A percentile compares a stretch with the other conserved stretches of the same genome.
Conservation (phyloP, 1,139 yeast genomes). For the Hemisphaericaspora lyxosophila region DNA sequence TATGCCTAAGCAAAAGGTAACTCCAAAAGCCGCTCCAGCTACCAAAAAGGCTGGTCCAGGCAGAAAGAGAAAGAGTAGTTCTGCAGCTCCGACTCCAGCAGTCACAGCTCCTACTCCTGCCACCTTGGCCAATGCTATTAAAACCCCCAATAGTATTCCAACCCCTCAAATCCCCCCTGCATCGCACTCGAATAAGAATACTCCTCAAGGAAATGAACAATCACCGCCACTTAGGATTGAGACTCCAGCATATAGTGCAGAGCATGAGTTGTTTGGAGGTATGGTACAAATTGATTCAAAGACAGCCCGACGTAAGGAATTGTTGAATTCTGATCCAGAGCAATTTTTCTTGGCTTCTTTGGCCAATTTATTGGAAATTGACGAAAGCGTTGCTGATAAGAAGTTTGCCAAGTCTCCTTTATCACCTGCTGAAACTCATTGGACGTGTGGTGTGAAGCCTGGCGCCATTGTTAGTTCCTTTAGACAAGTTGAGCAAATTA, state of each 20-base stretch:
- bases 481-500: slow-evolving; percentile 40
- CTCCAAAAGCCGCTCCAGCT: slow-evolving; percentile 16
- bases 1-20: slow-evolving; percentile 4
- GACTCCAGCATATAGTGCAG: slow-evolving; percentile 17
- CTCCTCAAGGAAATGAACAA: slow-evolving; percentile 33
- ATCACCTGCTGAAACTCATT: slow-evolving; percentile 29
- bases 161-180: slow-evolving; percentile 42
- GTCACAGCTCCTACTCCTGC: slow-evolving; percentile 37
- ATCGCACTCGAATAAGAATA: slow-evolving; percentile 40
- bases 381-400: slow-evolving; percentile 32
- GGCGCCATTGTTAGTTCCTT: slow-evolving; percentile 48
- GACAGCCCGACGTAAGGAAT: slow-evolving; percentile 45
- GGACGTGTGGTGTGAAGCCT: slow-evolving; percentile 51
- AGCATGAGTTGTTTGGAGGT: slow-evolving; percentile 25
- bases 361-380: slow-evolving; percentile 50
- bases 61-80: slow-evolving; percentile 14
- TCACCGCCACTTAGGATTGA: slow-evolving; percentile 22
- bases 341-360: slow-evolving; percentile 52
- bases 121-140: slow-evolving; percentile 38
- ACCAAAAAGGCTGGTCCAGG: slow-evolving; percentile 15
- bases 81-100: slow-evolving; percentile 16
- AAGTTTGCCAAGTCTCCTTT: slow-evolving; percentile 32
- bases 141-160: slow-evolving; percentile 46
- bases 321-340: slow-evolving; percentile 48
- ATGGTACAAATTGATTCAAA: slow-evolving; percentile 34